phyloP scores from a whole-genome alignment of 441 rosid genomes.

The Euphorbia schlechtendalii region DNA sequence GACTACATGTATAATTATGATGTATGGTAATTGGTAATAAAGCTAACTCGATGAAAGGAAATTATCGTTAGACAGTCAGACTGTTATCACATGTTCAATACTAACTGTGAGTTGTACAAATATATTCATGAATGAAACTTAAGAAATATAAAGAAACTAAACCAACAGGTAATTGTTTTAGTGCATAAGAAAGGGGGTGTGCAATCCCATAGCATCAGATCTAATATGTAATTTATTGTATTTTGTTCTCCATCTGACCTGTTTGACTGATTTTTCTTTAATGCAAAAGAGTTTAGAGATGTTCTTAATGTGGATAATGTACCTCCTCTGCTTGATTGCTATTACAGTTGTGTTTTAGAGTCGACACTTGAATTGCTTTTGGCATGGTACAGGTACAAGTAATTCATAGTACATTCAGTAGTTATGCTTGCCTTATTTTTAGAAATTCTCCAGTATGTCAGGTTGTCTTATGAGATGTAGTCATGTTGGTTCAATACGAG shows the following conservation, averaged over 20 bases:
- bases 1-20: no score
- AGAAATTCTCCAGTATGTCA: conserved; percentile 11
- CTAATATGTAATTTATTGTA: background rate
- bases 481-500: background rate
- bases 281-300: background rate
- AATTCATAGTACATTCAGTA: background rate
- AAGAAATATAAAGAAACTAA: background rate
- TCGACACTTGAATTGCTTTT: background rate
- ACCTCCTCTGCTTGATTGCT: background rate
- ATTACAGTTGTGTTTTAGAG: background rate
- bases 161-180: background rate
- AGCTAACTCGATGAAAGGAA: background rate
- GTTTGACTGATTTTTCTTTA: background rate
- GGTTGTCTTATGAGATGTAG: background rate
- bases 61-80: background rate
- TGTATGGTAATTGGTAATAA: background rate
- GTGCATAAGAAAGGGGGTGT: background rate
- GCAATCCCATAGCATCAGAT: background rate
- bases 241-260: background rate
- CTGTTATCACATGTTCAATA: background rate
- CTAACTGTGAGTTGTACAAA: background rate
- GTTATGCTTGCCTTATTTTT: background rate
- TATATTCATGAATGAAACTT: background rate
- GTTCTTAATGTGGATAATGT: background rate
- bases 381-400: background rate